A percentile compares a stretch with the other conserved stretches of the same genome.
Evolutionary conservation across 306 rosid species (phyloP).

Genomic region (Prunus kanzakura): DNA sequence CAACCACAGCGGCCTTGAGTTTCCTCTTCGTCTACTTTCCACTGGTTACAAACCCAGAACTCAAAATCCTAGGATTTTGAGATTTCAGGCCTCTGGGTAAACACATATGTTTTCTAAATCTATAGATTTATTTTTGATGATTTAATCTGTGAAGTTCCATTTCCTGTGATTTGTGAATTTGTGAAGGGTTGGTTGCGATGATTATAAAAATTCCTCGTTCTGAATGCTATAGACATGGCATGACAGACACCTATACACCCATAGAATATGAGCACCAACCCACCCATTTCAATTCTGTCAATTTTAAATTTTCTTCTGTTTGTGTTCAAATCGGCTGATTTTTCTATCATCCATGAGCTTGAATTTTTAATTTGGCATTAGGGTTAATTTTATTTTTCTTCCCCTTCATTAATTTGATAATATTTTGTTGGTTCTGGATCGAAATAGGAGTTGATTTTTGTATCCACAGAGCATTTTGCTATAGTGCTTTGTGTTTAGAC

Average conservation of each 20-base stretch:
- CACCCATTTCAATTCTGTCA: neutral
- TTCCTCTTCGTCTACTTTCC: neutral
- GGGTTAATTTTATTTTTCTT: neutral
- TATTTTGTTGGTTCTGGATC: too few relatives aligned
- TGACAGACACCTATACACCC: slow-evolving; percentile 99
- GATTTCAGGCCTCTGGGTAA: neutral
- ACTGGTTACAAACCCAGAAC: neutral
- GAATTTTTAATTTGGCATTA: neutral
- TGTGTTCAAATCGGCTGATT: too few relatives aligned
- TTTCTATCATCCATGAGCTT: too few relatives aligned
- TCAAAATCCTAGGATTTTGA: neutral
- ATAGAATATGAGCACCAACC: slow-evolving; percentile 88
- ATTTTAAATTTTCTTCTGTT: too few relatives aligned
- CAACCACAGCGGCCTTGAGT: neutral
- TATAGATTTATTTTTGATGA: neutral
- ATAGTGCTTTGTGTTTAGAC: slow-evolving; percentile 28
- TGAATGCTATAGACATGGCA: slow-evolving; percentile 84
- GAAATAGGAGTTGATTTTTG: slow-evolving; percentile 29
- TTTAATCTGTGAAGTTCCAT: neutral
- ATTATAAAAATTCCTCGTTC: slow-evolving; percentile 99
- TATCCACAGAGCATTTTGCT: slow-evolving; percentile 25
- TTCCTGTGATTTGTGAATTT: neutral
- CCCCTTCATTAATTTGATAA: too few relatives aligned
- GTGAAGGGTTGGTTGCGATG: slow-evolving; percentile 54
- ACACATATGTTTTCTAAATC: neutral